These are phyloP conservation scores for Mycena albidolilacea DNA, from an alignment of 768 basidiomycete genomes.

Conservation along the genomic window DNA sequence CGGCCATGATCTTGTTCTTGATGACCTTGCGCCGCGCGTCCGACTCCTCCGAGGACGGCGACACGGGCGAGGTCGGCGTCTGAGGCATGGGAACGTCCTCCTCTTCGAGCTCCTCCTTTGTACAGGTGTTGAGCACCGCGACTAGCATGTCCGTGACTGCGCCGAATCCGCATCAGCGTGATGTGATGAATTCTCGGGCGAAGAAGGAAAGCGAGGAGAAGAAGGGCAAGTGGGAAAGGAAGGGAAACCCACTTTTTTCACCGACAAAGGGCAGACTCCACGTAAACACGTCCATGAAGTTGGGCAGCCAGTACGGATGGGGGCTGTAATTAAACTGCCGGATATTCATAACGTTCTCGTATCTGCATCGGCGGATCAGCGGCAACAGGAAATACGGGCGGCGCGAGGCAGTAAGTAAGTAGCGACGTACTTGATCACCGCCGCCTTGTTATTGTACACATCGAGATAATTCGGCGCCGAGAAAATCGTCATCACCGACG, in stretches of 20 bases:
- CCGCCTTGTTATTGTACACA: slow-evolving; percentile 99
- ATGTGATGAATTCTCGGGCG: background rate
- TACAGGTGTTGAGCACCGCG: slow-evolving; percentile 95
- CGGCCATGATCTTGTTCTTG: slow-evolving; percentile 98
- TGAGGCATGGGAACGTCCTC: slow-evolving; percentile 62
- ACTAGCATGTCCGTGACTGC: slow-evolving; percentile 99
- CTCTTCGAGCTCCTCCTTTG: slow-evolving; percentile 94
- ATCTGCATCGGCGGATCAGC: slow-evolving; percentile 8
- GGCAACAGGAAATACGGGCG: no score
- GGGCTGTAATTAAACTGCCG: slow-evolving; percentile 97
- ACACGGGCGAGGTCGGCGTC: slow-evolving; percentile 50
- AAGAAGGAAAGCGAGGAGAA: background rate
- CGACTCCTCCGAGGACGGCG: slow-evolving; percentile 62
- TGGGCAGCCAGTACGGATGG: slow-evolving; percentile 98
- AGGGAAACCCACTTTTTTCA: slow-evolving; percentile 84
- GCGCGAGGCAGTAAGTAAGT: background rate
- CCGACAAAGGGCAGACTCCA: slow-evolving; percentile 99
- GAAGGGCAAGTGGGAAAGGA: background rate
- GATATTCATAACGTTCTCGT: slow-evolving; percentile 98
- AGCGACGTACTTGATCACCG: slow-evolving; percentile 88
- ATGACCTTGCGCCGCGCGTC: slow-evolving; percentile 89
- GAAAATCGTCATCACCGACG: slow-evolving; percentile 99
- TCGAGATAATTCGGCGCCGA: slow-evolving; percentile 98
- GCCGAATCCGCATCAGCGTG: background rate
- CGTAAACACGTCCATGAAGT: slow-evolving; percentile 99